Conservation (phyloP, 73 alveolate genomes). For the Paramecium pentaurelia region DNA sequence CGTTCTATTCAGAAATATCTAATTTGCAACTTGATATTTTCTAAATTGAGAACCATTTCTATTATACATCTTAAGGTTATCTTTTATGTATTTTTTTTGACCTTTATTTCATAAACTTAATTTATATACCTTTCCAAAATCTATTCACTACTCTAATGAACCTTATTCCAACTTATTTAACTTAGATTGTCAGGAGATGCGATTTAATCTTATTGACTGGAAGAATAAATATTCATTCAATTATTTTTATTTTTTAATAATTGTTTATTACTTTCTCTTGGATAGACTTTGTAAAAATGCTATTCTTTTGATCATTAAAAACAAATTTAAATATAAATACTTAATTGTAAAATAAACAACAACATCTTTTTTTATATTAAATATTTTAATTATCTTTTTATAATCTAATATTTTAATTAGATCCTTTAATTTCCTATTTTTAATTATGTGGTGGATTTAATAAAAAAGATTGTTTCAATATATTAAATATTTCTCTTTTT, state of each 20-base stretch:
- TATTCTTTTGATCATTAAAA: not conserved
- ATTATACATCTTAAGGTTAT: not conserved
- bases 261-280: not conserved
- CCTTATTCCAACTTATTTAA: not conserved
- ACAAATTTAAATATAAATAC: not conserved
- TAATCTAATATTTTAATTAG: not conserved
- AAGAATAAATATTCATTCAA: not conserved
- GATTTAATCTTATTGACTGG: not conserved
- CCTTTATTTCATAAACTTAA: not conserved
- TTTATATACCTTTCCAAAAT: not conserved
- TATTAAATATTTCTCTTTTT: not conserved
- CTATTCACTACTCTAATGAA: not conserved
- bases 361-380: not conserved
- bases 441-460: not conserved
- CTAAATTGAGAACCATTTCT: not conserved
- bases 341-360: not conserved
- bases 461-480: not conserved
- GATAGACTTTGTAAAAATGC: not conserved
- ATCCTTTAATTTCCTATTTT: not conserved
- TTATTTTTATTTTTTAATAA: not conserved
- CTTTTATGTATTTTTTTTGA: not conserved
- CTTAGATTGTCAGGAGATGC: not conserved
- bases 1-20: not conserved
- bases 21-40: slow-evolving; percentile 2
- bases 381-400: not conserved